phyloP scores from a whole-genome alignment of 176 grass and related monocot genomes.

The Carex myosuroides region DNA sequence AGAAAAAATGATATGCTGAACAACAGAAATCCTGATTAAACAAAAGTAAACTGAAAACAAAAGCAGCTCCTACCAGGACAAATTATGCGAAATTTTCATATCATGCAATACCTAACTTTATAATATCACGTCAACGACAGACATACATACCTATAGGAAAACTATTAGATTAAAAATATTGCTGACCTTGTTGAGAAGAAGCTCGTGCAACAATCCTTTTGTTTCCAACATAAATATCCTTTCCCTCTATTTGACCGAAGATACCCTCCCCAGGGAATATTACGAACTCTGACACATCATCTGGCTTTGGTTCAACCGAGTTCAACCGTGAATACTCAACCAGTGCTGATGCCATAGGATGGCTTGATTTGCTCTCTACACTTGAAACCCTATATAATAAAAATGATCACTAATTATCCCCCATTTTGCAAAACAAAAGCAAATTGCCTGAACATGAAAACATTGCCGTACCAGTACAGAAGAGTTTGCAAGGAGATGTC shows the following conservation, averaged over 20 bases:
- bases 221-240: constrained; percentile 67
- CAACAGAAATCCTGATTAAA: neutral
- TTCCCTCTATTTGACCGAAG: constrained; percentile 69
- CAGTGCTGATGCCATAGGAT: constrained; percentile 84
- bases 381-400: constrained; percentile 69
- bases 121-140: neutral
- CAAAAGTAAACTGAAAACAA: neutral
- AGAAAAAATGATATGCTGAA: neutral
- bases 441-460: neutral
- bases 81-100: neutral
- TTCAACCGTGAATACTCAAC: constrained; percentile 65
- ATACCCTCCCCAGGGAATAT: constrained; percentile 86
- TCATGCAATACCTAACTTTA: neutral
- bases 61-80: neutral
- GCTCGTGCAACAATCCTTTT: constrained; percentile 72
- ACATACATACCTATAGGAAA: neutral
- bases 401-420: neutral
- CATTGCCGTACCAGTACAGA: constrained; percentile 51
- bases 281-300: constrained; percentile 53
- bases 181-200: constrained; percentile 64
- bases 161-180: neutral
- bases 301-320: constrained; percentile 67
- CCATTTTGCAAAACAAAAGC: neutral
- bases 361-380: constrained; percentile 91
- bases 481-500: constrained; percentile 40